Conservation (phyloP, 164 flowering plant genomes). For the Platanus orientalis region DNA sequence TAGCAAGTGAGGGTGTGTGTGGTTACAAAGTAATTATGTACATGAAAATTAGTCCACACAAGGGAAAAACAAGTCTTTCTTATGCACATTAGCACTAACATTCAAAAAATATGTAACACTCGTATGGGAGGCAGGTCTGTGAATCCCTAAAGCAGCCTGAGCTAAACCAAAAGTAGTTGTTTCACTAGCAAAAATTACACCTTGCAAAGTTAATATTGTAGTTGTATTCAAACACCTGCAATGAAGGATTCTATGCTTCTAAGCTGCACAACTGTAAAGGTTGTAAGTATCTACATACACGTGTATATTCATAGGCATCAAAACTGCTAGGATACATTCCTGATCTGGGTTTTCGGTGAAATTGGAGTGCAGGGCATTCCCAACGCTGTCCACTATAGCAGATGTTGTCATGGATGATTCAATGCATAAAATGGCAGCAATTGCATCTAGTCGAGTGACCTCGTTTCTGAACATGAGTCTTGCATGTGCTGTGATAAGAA, state of each 20-base stretch:
- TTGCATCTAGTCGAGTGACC: slow-evolving; percentile 78
- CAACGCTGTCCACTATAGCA: slow-evolving; percentile 82
- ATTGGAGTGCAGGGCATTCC: slow-evolving; percentile 93
- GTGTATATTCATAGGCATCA: neutral
- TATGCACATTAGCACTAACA: no score
- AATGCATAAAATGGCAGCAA: slow-evolving; percentile 87
- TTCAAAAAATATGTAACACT: no score
- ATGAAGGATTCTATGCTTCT: neutral
- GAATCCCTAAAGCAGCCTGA: neutral
- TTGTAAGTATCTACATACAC: neutral
- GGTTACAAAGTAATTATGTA: no score
- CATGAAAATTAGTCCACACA: no score
- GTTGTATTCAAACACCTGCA: neutral
- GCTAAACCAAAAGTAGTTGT: neutral
- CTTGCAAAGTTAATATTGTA: neutral
- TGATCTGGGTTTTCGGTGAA: slow-evolving; percentile 82
- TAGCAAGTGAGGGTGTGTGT: neutral
- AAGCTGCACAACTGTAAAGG: neutral
- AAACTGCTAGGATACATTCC: slow-evolving; percentile 79
- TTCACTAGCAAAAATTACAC: no score
- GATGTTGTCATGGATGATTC: slow-evolving; percentile 98
- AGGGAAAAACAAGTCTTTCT: no score
- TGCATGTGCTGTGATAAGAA: slow-evolving; percentile 74
- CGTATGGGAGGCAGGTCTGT: neutral
- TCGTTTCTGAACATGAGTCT: slow-evolving; percentile 95